These are phyloP conservation scores for Blastobotrys attinorum DNA, from an alignment of 805 yeast species.

Conservation along the genomic window DNA sequence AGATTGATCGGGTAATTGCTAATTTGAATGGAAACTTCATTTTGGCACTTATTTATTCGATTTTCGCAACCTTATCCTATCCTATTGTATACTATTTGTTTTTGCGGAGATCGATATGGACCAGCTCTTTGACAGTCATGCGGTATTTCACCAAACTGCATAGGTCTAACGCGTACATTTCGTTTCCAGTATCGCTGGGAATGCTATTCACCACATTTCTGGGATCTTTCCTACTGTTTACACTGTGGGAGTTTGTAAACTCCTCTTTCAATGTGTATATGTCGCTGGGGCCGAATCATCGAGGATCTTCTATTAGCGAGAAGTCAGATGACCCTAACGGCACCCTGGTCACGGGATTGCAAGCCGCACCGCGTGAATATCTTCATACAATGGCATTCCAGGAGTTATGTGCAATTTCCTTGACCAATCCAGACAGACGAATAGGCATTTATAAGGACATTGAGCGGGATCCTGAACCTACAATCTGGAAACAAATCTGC, in stretches of 20 bases:
- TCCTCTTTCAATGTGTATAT: constrained; percentile 26
- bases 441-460: constrained; percentile 29
- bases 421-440: constrained; percentile 25
- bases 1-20: constrained; percentile 5
- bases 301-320: constrained; percentile 23
- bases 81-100: constrained; percentile 14
- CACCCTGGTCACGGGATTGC: constrained; percentile 32
- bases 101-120: constrained; percentile 14
- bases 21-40: constrained; percentile 1
- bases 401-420: constrained; percentile 29
- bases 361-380: constrained; percentile 18
- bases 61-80: constrained; percentile 8
- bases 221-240: constrained; percentile 14
- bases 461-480: constrained; percentile 21
- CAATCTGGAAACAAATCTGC: constrained; percentile 28
- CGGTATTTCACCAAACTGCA: constrained; percentile 11
- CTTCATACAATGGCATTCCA: constrained; percentile 31
- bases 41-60: constrained; percentile 6
- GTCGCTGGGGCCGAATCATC: constrained; percentile 30
- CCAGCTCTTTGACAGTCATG: constrained; percentile 7
- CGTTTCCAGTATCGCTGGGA: constrained; percentile 11
- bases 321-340: constrained; percentile 28
- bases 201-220: constrained; percentile 10
- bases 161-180: constrained; percentile 11
- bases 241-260: constrained; percentile 24